A percentile compares a stretch with the other conserved stretches of the same genome.
phyloP scores from a whole-genome alignment of 164 flowering plant genomes.

The Amborella trichopoda region DNA sequence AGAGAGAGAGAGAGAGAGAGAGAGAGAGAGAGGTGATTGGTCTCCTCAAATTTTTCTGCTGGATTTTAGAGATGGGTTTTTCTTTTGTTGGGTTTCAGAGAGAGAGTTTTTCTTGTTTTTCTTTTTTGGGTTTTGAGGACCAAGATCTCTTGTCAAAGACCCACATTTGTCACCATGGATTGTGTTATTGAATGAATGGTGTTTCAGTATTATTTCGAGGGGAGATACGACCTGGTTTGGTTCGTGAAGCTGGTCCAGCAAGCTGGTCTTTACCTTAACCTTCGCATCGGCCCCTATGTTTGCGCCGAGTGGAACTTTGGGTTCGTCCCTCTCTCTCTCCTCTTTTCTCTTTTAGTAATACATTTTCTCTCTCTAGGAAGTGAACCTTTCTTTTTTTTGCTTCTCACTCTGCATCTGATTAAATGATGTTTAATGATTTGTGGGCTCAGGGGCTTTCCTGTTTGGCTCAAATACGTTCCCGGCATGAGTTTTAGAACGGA shows the following conservation, averaged over 20 bases:
- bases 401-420: background rate
- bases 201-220: conserved; percentile 66
- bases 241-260: conserved; percentile 65
- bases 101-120: too few relatives aligned
- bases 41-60: too few relatives aligned
- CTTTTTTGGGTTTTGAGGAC: too few relatives aligned
- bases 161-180: too few relatives aligned
- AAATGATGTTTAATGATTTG: conserved; percentile 1
- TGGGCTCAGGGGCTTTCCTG: conserved; percentile 84
- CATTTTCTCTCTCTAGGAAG: background rate
- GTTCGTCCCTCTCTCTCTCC: conserved; percentile 14
- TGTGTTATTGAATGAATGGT: too few relatives aligned
- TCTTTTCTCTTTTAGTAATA: background rate
- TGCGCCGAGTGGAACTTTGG: conserved; percentile 93
- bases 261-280: conserved; percentile 76
- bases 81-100: too few relatives aligned
- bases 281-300: conserved; percentile 72
- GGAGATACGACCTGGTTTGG: conserved; percentile 55
- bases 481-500: conserved; percentile 87
- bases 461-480: conserved; percentile 91
- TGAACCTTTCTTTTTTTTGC: background rate
- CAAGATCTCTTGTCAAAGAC: too few relatives aligned
- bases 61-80: too few relatives aligned
- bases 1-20: too few relatives aligned
- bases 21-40: too few relatives aligned